Evolutionary conservation across 2,329 filamentous ascomycete species (phyloP).

Genomic region (Aciculosporium take): DNA sequence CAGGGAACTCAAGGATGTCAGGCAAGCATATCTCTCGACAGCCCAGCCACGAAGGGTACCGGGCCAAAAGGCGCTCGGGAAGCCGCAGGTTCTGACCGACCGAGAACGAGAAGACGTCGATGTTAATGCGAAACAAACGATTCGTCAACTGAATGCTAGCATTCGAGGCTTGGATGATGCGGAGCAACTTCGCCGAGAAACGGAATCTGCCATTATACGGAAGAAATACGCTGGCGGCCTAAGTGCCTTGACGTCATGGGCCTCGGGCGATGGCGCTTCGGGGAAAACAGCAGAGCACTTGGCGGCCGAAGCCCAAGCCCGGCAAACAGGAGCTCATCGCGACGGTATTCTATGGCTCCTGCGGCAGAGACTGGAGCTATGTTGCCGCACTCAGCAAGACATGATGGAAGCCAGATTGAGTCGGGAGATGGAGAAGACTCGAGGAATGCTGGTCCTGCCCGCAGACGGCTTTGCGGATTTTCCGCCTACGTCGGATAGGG

Average conservation of each 20-base stretch:
- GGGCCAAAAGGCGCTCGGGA: constrained; percentile 29
- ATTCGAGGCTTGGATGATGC: constrained; percentile 70
- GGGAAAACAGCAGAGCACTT: constrained; percentile 50
- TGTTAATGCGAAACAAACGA: constrained; percentile 68
- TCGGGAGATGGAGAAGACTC: constrained; percentile 77
- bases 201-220: constrained; percentile 53
- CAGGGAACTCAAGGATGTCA: constrained; percentile 65
- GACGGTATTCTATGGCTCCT: constrained; percentile 78
- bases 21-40: constrained; percentile 82
- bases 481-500: constrained; percentile 10
- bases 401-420: constrained; percentile 89
- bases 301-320: constrained; percentile 54
- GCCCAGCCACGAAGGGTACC: constrained; percentile 47
- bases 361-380: constrained; percentile 59
- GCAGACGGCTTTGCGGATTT: constrained; percentile 21
- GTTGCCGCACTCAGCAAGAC: constrained; percentile 61
- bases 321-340: constrained; percentile 53
- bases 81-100: constrained; percentile 53
- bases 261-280: constrained; percentile 41
- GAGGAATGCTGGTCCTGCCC: constrained; percentile 49
- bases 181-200: constrained; percentile 67
- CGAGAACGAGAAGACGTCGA: constrained; percentile 76
- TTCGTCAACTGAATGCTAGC: constrained; percentile 70
- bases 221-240: constrained; percentile 54
- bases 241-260: constrained; percentile 51